These are phyloP conservation scores for Aulographum hederae DNA, from an alignment of 2,329 filamentous ascomycete genomes.

Conservation along the genomic window DNA sequence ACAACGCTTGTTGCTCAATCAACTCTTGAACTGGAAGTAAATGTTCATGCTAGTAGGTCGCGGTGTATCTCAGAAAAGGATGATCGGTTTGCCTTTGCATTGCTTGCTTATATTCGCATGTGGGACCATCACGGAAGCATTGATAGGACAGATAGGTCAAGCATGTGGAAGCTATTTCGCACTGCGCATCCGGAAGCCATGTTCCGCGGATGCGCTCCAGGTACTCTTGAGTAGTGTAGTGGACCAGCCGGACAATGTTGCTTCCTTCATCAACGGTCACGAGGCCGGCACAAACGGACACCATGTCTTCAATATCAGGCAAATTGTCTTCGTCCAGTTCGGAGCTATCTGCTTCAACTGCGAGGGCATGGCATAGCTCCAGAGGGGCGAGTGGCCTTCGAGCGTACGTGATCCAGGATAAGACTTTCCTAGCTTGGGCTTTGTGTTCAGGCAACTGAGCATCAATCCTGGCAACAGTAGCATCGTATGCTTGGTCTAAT, in stretches of 20 bases:
- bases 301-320: constrained; percentile 7
- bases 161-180: constrained; percentile 10
- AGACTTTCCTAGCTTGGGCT: constrained; percentile 19
- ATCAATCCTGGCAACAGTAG: constrained; percentile 25
- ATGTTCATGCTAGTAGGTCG: constrained; percentile 1
- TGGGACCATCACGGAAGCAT: constrained; percentile 8
- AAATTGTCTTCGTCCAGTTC: constrained; percentile 12
- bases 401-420: constrained; percentile 24
- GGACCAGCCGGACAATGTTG: constrained; percentile 11
- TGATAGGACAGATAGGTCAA: constrained; percentile 15
- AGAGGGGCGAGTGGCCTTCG: constrained; percentile 13
- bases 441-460: constrained; percentile 14
- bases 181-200: constrained; percentile 9
- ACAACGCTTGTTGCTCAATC: neutral
- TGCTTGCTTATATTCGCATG: neutral
- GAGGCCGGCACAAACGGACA: constrained; percentile 14
- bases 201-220: constrained; percentile 11
- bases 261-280: constrained; percentile 13
- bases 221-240: constrained; percentile 14
- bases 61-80: constrained; percentile 1
- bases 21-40: neutral
- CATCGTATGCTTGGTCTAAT: constrained; percentile 21
- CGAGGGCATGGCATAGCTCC: constrained; percentile 27
- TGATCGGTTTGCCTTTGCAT: neutral
- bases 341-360: constrained; percentile 12